Percentiles rank a stretch among this genome's conserved stretches.
Evolutionary conservation across 2,329 filamentous ascomycete species (phyloP).

Genomic region (Pseudonectria buxi): DNA sequence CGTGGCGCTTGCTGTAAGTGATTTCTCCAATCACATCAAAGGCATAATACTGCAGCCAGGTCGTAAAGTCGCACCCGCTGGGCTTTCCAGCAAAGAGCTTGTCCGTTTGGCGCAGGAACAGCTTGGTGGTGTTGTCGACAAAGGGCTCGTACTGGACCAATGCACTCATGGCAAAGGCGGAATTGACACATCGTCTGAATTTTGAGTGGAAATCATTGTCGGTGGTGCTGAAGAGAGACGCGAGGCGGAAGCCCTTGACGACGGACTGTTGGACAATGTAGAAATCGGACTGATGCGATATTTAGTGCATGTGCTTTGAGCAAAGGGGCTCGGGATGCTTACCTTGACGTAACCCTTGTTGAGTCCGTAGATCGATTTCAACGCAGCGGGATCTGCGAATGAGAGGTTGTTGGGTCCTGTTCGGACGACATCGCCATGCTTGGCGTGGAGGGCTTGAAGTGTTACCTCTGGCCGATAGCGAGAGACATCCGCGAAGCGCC

Average conservation of each 20-base stretch:
- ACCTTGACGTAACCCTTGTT: constrained; percentile 79
- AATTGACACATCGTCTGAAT: constrained; percentile 68
- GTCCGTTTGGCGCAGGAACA: constrained; percentile 61
- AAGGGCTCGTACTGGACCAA: constrained; percentile 74
- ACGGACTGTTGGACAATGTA: constrained; percentile 73
- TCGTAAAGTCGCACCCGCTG: constrained; percentile 49
- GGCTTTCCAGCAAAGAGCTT: constrained; percentile 42
- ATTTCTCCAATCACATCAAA: constrained; percentile 77
- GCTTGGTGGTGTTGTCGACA: constrained; percentile 65
- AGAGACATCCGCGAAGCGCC: constrained; percentile 66
- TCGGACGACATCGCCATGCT: constrained; percentile 68
- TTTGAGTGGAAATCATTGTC: constrained; percentile 70
- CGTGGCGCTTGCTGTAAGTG: constrained; percentile 68
- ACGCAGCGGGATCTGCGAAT: constrained; percentile 64
- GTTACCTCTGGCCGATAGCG: constrained; percentile 58
- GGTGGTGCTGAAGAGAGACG: constrained; percentile 69
- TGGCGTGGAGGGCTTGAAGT: constrained; percentile 59
- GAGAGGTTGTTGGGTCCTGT: constrained; percentile 68
- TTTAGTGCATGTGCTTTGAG: constrained; percentile 46
- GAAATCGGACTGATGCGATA: constrained; percentile 60
- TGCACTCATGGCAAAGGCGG: constrained; percentile 70
- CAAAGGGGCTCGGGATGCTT: constrained; percentile 1
- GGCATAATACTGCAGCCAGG: constrained; percentile 74
- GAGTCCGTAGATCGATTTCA: constrained; percentile 72
- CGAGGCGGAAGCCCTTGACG: constrained; percentile 58